Evolutionary conservation across 331 rosid species (phyloP).

Genomic region (Rosa hybrid): DNA sequence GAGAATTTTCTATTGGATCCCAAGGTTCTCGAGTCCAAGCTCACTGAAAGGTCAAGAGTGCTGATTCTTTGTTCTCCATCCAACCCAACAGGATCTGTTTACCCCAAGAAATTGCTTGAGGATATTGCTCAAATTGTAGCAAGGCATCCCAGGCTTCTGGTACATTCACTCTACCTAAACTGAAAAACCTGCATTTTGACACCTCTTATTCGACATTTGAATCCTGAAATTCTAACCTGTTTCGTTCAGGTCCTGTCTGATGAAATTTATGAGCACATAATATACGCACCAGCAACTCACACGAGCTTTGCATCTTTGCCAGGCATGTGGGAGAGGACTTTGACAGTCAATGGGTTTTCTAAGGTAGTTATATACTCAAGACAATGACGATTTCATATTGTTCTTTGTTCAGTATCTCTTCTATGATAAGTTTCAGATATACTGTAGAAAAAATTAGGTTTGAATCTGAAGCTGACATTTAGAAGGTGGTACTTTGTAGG

Average conservation of each 20-base stretch:
- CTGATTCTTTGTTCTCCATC: conserved; percentile 91
- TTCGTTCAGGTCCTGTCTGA: conserved; percentile 71
- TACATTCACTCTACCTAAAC: conserved; percentile 30
- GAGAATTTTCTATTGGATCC: conserved; percentile 80
- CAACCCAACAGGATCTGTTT: conserved; percentile 93
- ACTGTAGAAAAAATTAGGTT: not conserved
- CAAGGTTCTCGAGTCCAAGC: conserved; percentile 62
- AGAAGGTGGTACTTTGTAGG: conserved; percentile 37
- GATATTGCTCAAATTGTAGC: conserved; percentile 82
- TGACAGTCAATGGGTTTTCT: conserved; percentile 89
- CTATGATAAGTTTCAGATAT: not conserved
- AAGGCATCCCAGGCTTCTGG: conserved; percentile 93
- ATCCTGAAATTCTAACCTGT: conserved; percentile 23
- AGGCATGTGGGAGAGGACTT: conserved; percentile 90
- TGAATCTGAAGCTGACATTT: conserved; percentile 28
- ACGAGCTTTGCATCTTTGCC: conserved; percentile 93
- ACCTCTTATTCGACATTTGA: conserved; percentile 13
- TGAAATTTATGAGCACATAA: conserved; percentile 92
- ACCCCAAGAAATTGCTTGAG: conserved; percentile 71
- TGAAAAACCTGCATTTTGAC: conserved; percentile 11
- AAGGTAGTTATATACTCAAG: conserved; percentile 50
- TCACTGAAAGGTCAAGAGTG: conserved; percentile 74
- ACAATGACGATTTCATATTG: not conserved
- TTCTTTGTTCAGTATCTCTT: conserved; percentile 4
- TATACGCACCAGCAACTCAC: conserved; percentile 83